phyloP scores from a whole-genome alignment of 805 yeast genomes.

The Barnettozyma vustinii region DNA sequence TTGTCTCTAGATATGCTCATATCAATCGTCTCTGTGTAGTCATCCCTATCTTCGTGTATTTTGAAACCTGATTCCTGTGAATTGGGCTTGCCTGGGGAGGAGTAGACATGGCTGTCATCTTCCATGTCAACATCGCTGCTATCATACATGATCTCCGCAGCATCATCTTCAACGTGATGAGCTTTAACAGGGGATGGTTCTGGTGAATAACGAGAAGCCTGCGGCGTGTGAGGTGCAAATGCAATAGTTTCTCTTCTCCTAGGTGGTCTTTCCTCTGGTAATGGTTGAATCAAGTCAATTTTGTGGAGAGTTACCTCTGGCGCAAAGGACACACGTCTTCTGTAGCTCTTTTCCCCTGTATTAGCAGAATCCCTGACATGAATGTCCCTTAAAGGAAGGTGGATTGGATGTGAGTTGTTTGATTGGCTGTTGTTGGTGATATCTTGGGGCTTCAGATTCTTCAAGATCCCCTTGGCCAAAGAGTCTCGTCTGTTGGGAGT shows the following conservation, averaged over 20 bases:
- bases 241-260: slow-evolving; percentile 27
- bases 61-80: slow-evolving; percentile 8
- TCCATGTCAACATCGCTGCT: slow-evolving; percentile 26
- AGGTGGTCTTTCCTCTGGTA: slow-evolving; percentile 14
- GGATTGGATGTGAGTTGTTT: slow-evolving; percentile 14
- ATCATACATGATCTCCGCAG: slow-evolving; percentile 19
- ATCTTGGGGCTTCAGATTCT: slow-evolving; percentile 9
- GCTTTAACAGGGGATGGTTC: slow-evolving; percentile 1
- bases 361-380: slow-evolving; percentile 2
- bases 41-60: slow-evolving; percentile 20
- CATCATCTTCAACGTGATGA: slow-evolving; percentile 10
- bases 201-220: slow-evolving; percentile 8
- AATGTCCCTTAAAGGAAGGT: slow-evolving; percentile 15
- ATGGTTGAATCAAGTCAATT: slow-evolving; percentile 18
- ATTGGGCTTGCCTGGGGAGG: slow-evolving; percentile 16
- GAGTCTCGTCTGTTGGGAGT: slow-evolving; percentile 22
- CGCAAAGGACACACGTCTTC: slow-evolving; percentile 27
- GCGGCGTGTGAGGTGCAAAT: slow-evolving; percentile 13
- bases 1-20: slow-evolving; percentile 16
- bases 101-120: slow-evolving; percentile 20
- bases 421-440: slow-evolving; percentile 6
- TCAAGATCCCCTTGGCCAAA: slow-evolving; percentile 21
- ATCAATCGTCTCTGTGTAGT: slow-evolving; percentile 15
- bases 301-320: slow-evolving; percentile 28
- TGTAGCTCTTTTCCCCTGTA: slow-evolving; percentile 15